These are phyloP conservation scores for Vaucheria bursata DNA, from an alignment of 352 stramenopile species.

Conservation along the genomic window DNA sequence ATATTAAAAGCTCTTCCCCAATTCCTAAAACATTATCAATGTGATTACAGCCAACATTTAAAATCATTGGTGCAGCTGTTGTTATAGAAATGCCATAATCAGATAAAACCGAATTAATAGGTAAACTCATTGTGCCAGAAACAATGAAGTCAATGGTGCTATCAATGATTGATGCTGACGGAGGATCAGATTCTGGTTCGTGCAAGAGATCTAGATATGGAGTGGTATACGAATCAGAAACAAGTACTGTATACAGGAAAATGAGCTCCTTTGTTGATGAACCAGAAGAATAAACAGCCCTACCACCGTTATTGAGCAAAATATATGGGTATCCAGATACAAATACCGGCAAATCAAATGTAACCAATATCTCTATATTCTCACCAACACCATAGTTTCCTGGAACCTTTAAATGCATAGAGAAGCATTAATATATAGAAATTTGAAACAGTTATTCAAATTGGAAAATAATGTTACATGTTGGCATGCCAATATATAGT, in stretches of 20 bases:
- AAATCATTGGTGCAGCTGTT: background rate
- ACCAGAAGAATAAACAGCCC: conserved; percentile 13
- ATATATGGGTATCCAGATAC: conserved; percentile 12
- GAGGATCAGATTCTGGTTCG: background rate
- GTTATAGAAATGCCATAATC: background rate
- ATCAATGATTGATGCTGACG: background rate
- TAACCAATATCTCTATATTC: conserved; percentile 17
- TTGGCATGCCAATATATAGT: no score
- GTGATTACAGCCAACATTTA: background rate
- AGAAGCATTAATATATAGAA: no score
- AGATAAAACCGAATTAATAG: no score
- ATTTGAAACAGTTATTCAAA: no score
- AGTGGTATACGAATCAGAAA: background rate
- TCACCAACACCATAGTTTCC: conserved; percentile 29
- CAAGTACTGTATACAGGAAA: background rate
- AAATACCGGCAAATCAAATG: conserved; percentile 27
- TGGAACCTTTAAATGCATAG: background rate
- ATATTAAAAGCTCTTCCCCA: background rate
- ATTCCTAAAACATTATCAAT: background rate
- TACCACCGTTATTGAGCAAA: conserved; percentile 23
- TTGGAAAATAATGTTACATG: no score
- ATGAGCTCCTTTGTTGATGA: background rate
- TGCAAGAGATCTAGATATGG: background rate
- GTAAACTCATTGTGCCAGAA: background rate
- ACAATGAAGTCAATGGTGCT: background rate